These are phyloP conservation scores for Aureobasidium lini DNA, from an alignment of 2,329 filamentous ascomycete species.

Conservation along the genomic window DNA sequence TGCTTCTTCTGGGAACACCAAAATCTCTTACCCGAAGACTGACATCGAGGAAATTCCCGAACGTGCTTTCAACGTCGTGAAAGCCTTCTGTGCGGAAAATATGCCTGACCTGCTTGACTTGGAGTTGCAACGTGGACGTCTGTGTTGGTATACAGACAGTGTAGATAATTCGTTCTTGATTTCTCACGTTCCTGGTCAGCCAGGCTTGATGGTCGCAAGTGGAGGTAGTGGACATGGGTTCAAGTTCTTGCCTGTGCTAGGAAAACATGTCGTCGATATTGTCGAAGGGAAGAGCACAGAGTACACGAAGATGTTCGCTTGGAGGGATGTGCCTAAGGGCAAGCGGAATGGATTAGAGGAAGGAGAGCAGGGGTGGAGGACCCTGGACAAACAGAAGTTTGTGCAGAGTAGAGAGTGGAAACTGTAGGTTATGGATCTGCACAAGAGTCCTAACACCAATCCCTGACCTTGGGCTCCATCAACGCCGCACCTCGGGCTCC, in stretches of 20 bases:
- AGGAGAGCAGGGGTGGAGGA: slow-evolving; percentile 23
- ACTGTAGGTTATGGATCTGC: background rate
- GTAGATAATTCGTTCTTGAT: slow-evolving; percentile 18
- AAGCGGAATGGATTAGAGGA: slow-evolving; percentile 24
- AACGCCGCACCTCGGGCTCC: too few species aligned
- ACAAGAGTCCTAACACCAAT: too few species aligned
- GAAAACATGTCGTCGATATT: slow-evolving; percentile 23
- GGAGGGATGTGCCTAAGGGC: slow-evolving; percentile 19
- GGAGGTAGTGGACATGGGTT: slow-evolving; percentile 28
- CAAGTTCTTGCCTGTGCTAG: slow-evolving; percentile 27
- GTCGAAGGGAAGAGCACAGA: slow-evolving; percentile 19
- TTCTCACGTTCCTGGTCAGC: slow-evolving; percentile 9
- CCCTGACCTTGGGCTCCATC: too few species aligned
- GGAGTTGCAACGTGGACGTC: slow-evolving; percentile 12
- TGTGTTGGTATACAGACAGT: slow-evolving; percentile 19
- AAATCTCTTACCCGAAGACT: slow-evolving; percentile 20
- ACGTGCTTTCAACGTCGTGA: slow-evolving; percentile 21
- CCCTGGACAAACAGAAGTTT: slow-evolving; percentile 22
- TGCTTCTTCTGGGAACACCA: background rate
- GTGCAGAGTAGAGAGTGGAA: slow-evolving; percentile 20
- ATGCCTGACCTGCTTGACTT: slow-evolving; percentile 20
- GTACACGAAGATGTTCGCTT: slow-evolving; percentile 22
- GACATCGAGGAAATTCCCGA: slow-evolving; percentile 19
- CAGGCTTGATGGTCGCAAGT: slow-evolving; percentile 23
- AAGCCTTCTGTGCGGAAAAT: slow-evolving; percentile 18